These are phyloP conservation scores for Candida oleophila DNA, from an alignment of 805 yeast genomes.

Conservation along the genomic window DNA sequence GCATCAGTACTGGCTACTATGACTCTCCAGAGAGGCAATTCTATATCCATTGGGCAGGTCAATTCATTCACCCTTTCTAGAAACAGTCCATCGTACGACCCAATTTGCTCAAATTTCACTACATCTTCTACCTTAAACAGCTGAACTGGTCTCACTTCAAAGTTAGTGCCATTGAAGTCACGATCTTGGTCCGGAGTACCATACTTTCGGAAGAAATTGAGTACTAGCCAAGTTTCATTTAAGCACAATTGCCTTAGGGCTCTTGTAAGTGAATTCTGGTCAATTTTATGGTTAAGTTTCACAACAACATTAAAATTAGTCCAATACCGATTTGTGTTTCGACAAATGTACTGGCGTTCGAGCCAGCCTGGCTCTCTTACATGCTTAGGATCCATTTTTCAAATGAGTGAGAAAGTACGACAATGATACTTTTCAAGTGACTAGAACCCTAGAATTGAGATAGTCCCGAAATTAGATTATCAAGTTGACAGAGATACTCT, in stretches of 20 bases:
- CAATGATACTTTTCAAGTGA: too few relatives aligned
- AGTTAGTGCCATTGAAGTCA: constrained; percentile 11
- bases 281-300: constrained; percentile 13
- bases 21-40: constrained; percentile 22
- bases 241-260: constrained; percentile 15
- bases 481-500: too few relatives aligned
- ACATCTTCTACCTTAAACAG: constrained; percentile 19
- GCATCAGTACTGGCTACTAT: constrained; percentile 11
- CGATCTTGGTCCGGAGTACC: constrained; percentile 3
- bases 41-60: constrained; percentile 7
- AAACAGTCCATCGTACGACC: constrained; percentile 11
- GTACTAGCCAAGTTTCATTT: constrained; percentile 15
- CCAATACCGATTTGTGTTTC: constrained; percentile 18
- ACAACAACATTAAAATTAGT: constrained; percentile 25
- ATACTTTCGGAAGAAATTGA: constrained; percentile 16
- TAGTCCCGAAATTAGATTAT: too few relatives aligned
- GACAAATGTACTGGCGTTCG: constrained; percentile 22
- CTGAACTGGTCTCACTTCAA: constrained; percentile 14
- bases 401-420: too few relatives aligned
- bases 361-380: constrained; percentile 16
- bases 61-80: constrained; percentile 14
- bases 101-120: constrained; percentile 11
- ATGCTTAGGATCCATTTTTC: not conserved
- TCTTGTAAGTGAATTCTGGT: constrained; percentile 13
- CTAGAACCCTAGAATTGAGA: too few relatives aligned